Conservation (phyloP, 2,329 filamentous ascomycete genomes). For the Diaporthe citri region DNA sequence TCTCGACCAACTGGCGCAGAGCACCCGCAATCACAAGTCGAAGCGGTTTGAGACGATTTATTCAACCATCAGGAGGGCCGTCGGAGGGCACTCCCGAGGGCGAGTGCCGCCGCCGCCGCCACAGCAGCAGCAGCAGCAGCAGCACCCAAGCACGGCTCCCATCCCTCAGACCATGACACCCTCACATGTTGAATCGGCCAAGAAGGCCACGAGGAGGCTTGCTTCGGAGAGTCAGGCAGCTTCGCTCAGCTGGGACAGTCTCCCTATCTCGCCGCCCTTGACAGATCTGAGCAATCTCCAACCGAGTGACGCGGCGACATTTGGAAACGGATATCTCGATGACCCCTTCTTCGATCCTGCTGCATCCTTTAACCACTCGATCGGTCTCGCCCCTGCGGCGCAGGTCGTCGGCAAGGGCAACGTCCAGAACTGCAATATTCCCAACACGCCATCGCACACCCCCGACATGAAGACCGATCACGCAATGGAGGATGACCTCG, state of each 20-base stretch:
- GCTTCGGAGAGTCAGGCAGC: conserved; percentile 22
- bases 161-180: conserved; percentile 38
- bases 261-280: conserved; percentile 40
- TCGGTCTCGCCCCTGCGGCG: conserved; percentile 35
- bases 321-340: conserved; percentile 46
- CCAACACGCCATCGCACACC: conserved; percentile 55
- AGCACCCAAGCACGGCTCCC: conserved; percentile 31
- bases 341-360: conserved; percentile 47
- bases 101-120: conserved; percentile 9
- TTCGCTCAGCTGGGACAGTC: conserved; percentile 29
- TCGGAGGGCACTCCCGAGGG: conserved; percentile 37
- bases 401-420: conserved; percentile 30
- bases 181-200: conserved; percentile 39
- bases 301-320: conserved; percentile 36
- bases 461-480: conserved; percentile 48
- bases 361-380: conserved; percentile 28
- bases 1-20: conserved; percentile 30
- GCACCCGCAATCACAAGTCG: conserved; percentile 42
- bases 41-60: conserved; percentile 48
- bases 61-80: conserved; percentile 49
- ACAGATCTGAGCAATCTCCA: conserved; percentile 30
- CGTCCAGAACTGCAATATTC: conserved; percentile 41
- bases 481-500: conserved; percentile 40
- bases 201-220: conserved; percentile 29
- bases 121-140: conserved; percentile 12